These are phyloP conservation scores for Rhizopogon vulgaris DNA, from an alignment of 768 basidiomycete genomes.

Conservation along the genomic window DNA sequence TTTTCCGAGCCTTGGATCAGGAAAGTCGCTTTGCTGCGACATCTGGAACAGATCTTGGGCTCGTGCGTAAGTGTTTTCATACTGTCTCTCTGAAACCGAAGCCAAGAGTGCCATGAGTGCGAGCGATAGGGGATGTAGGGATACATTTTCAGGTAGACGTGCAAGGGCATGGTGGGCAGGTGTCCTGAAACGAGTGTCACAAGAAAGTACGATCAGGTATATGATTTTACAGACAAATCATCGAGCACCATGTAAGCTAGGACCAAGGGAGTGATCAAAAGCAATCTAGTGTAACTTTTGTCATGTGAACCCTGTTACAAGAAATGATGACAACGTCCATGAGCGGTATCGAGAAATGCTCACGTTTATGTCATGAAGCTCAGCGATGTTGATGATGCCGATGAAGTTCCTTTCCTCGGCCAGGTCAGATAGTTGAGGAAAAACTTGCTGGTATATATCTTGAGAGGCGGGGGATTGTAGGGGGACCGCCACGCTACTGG, in stretches of 20 bases:
- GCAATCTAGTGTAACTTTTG: conserved; percentile 37
- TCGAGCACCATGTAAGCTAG: conserved; percentile 61
- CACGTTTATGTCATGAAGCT: conserved; percentile 51
- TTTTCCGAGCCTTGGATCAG: conserved; percentile 38
- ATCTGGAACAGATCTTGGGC: conserved; percentile 36
- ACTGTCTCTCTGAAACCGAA: conserved; percentile 48
- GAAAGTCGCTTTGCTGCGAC: conserved; percentile 38
- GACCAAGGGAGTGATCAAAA: conserved; percentile 54
- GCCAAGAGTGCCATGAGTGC: conserved; percentile 41
- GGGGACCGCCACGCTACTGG: conserved; percentile 8
- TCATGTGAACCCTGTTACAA: conserved; percentile 30
- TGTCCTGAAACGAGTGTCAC: conserved; percentile 32
- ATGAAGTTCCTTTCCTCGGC: conserved; percentile 38
- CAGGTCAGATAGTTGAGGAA: conserved; percentile 38
- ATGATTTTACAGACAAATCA: conserved; percentile 42
- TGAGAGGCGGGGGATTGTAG: conserved; percentile 9
- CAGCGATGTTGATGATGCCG: conserved; percentile 41
- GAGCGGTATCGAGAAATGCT: conserved; percentile 11
- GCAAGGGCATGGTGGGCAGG: conserved; percentile 53
- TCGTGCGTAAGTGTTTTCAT: conserved; percentile 49
- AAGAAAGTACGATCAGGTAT: neutral
- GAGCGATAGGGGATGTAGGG: conserved; percentile 37
- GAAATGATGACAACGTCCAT: neutral
- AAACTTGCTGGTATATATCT: conserved; percentile 40
- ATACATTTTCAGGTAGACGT: conserved; percentile 47